These are phyloP conservation scores for Xylariaceae sp. DNA, from an alignment of 2,329 filamentous ascomycete genomes.

Conservation along the genomic window DNA sequence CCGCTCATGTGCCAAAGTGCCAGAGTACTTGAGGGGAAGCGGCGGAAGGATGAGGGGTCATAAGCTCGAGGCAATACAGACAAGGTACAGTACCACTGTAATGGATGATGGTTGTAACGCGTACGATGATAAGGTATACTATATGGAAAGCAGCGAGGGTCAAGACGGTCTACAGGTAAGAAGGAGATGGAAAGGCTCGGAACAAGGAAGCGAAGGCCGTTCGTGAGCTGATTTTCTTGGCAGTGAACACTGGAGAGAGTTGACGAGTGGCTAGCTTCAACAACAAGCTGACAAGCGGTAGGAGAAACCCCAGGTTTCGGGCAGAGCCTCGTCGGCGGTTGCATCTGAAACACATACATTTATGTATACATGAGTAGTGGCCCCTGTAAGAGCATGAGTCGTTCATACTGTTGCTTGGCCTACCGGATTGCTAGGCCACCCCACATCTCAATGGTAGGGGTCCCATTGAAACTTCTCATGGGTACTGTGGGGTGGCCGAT, in stretches of 20 bases:
- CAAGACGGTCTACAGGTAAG: neutral
- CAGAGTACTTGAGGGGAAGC: neutral
- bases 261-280: no score
- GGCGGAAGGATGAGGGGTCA: neutral
- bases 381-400: no score
- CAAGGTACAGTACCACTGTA: neutral
- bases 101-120: neutral
- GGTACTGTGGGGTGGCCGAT: no score
- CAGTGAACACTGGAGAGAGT: conserved; percentile 4
- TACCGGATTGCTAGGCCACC: no score
- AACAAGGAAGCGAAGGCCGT: neutral
- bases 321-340: no score
- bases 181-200: neutral
- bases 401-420: no score
- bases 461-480: no score
- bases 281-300: neutral
- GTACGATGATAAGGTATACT: conserved; percentile 1
- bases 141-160: neutral
- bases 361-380: no score
- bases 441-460: no score
- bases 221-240: conserved; percentile 8
- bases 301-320: neutral
- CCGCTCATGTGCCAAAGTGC: conserved; percentile 12
- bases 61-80: neutral
- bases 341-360: no score